A percentile compares a stretch with the other conserved stretches of the same genome.
phyloP scores from a whole-genome alignment of 2,329 filamentous ascomycete species.

The Xylaria hypoxylon region DNA sequence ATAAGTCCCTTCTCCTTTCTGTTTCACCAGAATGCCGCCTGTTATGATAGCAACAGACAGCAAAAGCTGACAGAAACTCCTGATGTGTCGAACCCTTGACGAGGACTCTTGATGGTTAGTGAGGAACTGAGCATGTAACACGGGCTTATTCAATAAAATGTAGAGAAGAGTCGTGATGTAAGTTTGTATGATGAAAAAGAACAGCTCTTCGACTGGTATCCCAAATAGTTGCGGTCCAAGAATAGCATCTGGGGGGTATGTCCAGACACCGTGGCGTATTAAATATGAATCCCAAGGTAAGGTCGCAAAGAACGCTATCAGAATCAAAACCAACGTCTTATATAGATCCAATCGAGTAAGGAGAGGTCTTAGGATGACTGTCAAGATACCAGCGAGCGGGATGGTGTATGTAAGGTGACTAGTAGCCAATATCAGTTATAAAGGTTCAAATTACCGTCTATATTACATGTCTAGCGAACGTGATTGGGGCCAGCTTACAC shows the following conservation, averaged over 20 bases:
- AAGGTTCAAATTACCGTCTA: background rate
- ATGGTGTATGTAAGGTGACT: conserved; percentile 77
- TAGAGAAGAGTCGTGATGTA: conserved; percentile 79
- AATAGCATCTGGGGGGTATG: conserved; percentile 74
- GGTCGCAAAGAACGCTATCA: conserved; percentile 73
- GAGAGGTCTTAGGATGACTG: conserved; percentile 69
- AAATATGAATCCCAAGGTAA: conserved; percentile 83
- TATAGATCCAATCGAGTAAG: conserved; percentile 71
- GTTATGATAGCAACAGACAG: conserved; percentile 58
- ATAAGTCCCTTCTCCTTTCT: conserved; percentile 68
- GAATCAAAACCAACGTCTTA: conserved; percentile 70
- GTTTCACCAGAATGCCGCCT: conserved; percentile 59
- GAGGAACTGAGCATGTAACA: conserved; percentile 63
- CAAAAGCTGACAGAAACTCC: conserved; percentile 62
- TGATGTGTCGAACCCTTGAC: conserved; percentile 44
- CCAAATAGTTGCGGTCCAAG: conserved; percentile 70
- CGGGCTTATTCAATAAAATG: conserved; percentile 72
- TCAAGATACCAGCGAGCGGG: conserved; percentile 69
- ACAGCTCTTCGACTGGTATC: conserved; percentile 79
- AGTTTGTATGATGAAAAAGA: conserved; percentile 83
- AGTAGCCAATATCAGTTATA: conserved; percentile 16
- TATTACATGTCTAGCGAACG: background rate
- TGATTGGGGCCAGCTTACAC: conserved; percentile 43
- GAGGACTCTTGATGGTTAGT: conserved; percentile 49
- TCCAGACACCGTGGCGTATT: conserved; percentile 76